A percentile compares a stretch with the other conserved stretches of the same genome.
Conservation (phyloP, 176 grass and related monocot species). For the Oryza nivara region DNA sequence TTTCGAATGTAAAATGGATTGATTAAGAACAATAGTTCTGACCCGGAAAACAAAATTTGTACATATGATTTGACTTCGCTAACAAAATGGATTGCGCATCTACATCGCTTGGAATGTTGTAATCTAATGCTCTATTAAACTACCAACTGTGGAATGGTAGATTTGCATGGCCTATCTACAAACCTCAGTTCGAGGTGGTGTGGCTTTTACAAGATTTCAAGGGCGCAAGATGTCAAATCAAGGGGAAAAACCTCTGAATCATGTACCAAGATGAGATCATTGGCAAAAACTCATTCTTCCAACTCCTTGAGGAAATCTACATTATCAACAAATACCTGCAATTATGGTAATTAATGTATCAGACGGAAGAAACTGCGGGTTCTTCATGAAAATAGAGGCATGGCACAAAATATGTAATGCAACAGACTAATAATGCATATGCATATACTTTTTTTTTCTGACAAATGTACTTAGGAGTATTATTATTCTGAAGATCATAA, state of each 20-base stretch:
- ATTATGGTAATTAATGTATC: constrained; percentile 2
- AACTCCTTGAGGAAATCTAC: constrained; percentile 91
- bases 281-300: constrained; percentile 55
- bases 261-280: constrained; percentile 32
- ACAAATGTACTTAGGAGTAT: background rate
- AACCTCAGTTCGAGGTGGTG: constrained; percentile 45
- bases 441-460: background rate
- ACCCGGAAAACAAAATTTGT: constrained; percentile 27
- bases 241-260: background rate
- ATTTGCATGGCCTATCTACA: constrained; percentile 55
- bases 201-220: constrained; percentile 43
- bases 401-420: background rate
- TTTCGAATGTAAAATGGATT: background rate
- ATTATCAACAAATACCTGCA: constrained; percentile 92
- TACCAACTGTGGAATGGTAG: constrained; percentile 38
- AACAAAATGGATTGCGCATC: constrained; percentile 37
- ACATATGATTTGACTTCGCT: constrained; percentile 36
- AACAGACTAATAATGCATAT: background rate
- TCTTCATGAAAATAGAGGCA: background rate
- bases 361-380: background rate
- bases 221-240: constrained; percentile 16
- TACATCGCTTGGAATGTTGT: constrained; percentile 22
- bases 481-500: background rate
- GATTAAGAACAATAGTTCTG: background rate
- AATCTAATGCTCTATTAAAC: constrained; percentile 45